Base-by-base conservation (phyloP, 306 rosid species). In the Comarum palustre region DNA sequence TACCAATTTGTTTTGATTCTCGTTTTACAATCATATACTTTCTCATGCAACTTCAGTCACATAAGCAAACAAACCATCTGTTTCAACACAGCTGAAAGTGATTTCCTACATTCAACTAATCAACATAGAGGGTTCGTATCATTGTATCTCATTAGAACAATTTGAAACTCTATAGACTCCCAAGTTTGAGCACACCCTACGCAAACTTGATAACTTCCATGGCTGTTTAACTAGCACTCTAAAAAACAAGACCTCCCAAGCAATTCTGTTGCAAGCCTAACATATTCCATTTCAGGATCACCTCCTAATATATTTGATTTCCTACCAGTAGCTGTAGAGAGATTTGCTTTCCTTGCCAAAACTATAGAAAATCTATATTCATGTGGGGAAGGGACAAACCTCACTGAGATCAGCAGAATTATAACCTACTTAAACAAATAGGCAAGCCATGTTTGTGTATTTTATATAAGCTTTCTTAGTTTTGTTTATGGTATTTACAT, bases 351-450 rank as follows among this genome's bases (percentile, higher is more conserved):
- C 25, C 39, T 13, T 58, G 19, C 15, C 14, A 5, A 25, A 19
- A 36, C 4, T 15, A 36, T 8, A 63, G 16, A 34, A 52, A 70
- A 52, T 36, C 15, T 70, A 0, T 9, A 9, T 12, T 51, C 19
- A 36, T 13, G 36, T 6, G 11, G 47, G 68, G 11, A 71, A 42
- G 39, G 29, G 66, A 71, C 66, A 71, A 55, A 10, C 0, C 58
- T 36, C 52, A 38, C 10, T 71, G 51, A 57, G 27, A 55, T 54
- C 52, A 55, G 27, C 25, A 24, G 39, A 71, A 71, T 4, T 71
- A 16, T 38, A 2, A 55, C 15, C 8, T 15, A 38, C 51, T 52
- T 55, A 8, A 22, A 55, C 66, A 38, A 71, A 70, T 5, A 10
- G 36, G 38, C 9, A 69, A 69, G 15, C 46, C 29, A 39, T 12